These are phyloP conservation scores for Talaromyces sp. DNA, from an alignment of 2,329 filamentous ascomycete genomes.

Conservation along the genomic window DNA sequence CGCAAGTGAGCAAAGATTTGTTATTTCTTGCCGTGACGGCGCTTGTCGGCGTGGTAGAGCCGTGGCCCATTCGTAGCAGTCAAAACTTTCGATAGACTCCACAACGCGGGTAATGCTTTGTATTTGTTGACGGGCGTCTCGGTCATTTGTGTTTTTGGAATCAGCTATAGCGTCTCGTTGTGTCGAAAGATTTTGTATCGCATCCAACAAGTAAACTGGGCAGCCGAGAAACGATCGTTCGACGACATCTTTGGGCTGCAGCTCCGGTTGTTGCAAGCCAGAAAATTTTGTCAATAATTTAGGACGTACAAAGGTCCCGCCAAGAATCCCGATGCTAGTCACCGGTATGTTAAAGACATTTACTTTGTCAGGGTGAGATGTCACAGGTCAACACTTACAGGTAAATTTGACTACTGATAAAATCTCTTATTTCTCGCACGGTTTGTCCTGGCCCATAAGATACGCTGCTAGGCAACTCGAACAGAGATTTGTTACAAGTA, in stretches of 20 bases:
- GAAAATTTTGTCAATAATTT: slow-evolving; percentile 22
- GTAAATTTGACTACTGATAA: slow-evolving; percentile 5
- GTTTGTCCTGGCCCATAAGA: background rate
- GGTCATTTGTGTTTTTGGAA: background rate
- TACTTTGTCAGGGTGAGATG: background rate
- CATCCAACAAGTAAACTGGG: slow-evolving; percentile 27
- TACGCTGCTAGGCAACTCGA: background rate
- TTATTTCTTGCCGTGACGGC: slow-evolving; percentile 14
- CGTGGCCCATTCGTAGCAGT: background rate
- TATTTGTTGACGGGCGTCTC: background rate
- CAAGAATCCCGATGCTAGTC: slow-evolving; percentile 30
- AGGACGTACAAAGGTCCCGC: slow-evolving; percentile 28
- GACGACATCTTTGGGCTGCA: slow-evolving; percentile 21
- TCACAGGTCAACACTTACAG: background rate
- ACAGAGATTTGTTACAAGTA: background rate
- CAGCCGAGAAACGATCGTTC: slow-evolving; percentile 34
- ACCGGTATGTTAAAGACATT: background rate
- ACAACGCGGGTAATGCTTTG: background rate
- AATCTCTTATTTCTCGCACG: background rate
- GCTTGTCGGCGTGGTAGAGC: slow-evolving; percentile 7
- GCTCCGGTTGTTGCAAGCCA: slow-evolving; percentile 10
- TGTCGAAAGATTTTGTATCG: slow-evolving; percentile 1
- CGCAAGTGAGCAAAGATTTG: slow-evolving; percentile 23
- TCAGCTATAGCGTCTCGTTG: background rate
- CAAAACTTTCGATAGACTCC: background rate